phyloP scores from a whole-genome alignment of 495 filamentous ascomycete genomes.

The Podospora didyma region DNA sequence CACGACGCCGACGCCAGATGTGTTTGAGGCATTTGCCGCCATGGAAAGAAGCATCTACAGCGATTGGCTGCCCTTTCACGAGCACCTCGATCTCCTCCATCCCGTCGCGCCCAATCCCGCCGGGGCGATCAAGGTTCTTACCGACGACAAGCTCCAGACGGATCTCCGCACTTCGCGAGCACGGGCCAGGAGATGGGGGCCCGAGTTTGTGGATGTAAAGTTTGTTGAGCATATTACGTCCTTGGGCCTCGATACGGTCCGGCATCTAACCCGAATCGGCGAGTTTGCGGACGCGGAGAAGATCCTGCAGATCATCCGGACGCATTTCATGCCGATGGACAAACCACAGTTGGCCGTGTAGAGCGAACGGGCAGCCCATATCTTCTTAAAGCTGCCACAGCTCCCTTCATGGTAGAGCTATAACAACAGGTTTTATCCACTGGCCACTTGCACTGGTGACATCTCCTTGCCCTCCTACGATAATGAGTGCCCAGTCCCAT shows the following conservation, averaged over 20 bases:
- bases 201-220: background rate
- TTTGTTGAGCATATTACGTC: conserved; percentile 6
- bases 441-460: too few relatives aligned
- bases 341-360: too few relatives aligned
- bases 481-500: too few relatives aligned
- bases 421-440: too few relatives aligned
- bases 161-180: too few relatives aligned
- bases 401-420: too few relatives aligned
- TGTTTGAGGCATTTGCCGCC: conserved; percentile 39
- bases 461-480: too few relatives aligned
- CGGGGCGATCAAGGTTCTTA: conserved; percentile 31
- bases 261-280: conserved; percentile 17
- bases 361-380: too few relatives aligned
- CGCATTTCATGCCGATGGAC: conserved; percentile 4
- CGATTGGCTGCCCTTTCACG: conserved; percentile 18
- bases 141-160: background rate
- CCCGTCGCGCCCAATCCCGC: conserved; percentile 32
- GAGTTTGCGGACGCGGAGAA: conserved; percentile 13
- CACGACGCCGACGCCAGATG: conserved; percentile 24
- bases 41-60: conserved; percentile 16
- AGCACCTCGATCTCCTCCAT: conserved; percentile 41
- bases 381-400: too few relatives aligned
- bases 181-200: too few relatives aligned
- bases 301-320: conserved; percentile 11
- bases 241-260: conserved; percentile 24